These are phyloP conservation scores for Aspergillus saccharolyticus DNA, from an alignment of 495 filamentous ascomycete species.

Conservation along the genomic window DNA sequence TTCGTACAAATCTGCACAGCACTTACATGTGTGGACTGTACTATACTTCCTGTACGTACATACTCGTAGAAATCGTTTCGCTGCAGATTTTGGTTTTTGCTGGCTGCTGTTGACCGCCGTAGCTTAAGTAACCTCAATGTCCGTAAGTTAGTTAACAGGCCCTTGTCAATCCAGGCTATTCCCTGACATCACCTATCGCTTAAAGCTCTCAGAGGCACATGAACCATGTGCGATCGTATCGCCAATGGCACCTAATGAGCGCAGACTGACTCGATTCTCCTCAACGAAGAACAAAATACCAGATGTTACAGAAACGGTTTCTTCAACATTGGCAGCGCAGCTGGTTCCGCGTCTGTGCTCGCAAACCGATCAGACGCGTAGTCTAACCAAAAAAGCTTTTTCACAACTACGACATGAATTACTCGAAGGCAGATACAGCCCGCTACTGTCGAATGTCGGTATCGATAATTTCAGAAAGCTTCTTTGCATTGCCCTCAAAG, in stretches of 20 bases:
- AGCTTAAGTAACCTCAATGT: no score
- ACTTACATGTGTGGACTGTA: no score
- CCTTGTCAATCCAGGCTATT: neutral
- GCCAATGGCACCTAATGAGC: slow-evolving; percentile 26
- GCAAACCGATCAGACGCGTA: slow-evolving; percentile 37
- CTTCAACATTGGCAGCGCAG: slow-evolving; percentile 66
- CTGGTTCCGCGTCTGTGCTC: slow-evolving; percentile 46
- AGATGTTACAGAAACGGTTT: slow-evolving; percentile 43
- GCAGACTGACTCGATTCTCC: slow-evolving; percentile 15
- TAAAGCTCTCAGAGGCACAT: neutral
- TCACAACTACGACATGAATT: slow-evolving; percentile 62
- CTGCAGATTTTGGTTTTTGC: no score
- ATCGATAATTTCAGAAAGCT: slow-evolving; percentile 74
- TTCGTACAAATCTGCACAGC: no score
- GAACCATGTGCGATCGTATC: slow-evolving; percentile 16
- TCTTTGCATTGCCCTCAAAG: slow-evolving; percentile 75
- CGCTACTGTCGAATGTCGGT: slow-evolving; percentile 52
- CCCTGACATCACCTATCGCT: neutral
- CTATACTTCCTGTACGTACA: no score
- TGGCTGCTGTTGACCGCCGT: no score
- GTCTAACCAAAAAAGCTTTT: slow-evolving; percentile 51
- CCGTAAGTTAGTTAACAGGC: no score
- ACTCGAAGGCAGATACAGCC: slow-evolving; percentile 41
- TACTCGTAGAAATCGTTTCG: no score
- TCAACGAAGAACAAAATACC: slow-evolving; percentile 15